Evolutionary conservation across 2,329 filamentous ascomycete genomes (phyloP).

Genomic region (Aspergillus intermedius): DNA sequence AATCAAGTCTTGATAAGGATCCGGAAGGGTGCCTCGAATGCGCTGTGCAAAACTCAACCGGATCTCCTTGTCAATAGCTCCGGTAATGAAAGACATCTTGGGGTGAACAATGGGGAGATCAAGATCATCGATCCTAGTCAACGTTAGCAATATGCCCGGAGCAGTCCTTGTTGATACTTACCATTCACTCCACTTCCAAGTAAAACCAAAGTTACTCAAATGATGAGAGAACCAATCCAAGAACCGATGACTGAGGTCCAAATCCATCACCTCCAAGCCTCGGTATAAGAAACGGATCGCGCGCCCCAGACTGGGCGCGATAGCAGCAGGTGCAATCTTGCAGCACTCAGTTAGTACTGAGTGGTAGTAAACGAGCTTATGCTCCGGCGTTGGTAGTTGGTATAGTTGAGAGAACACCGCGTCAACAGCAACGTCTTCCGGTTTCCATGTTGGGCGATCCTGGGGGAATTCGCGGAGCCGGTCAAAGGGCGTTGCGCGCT

Average conservation of each 20-base stretch:
- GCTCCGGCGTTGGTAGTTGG: constrained; percentile 76
- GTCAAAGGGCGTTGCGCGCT: constrained; percentile 88
- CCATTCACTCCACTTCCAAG: constrained; percentile 99
- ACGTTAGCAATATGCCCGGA: constrained; percentile 11
- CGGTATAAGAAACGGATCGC: constrained; percentile 89
- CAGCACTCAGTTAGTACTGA: constrained; percentile 90
- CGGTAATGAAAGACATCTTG: constrained; percentile 86
- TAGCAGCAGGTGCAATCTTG: constrained; percentile 92
- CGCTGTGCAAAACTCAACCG: constrained; percentile 91
- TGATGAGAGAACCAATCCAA: constrained; percentile 98
- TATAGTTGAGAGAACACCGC: constrained; percentile 94
- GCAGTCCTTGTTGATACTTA: constrained; percentile 28
- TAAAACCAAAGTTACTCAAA: constrained; percentile 97
- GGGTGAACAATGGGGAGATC: constrained; percentile 70
- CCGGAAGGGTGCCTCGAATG: constrained; percentile 86
- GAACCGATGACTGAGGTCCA: constrained; percentile 81
- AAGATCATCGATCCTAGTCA: constrained; percentile 66
- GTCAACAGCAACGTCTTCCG: constrained; percentile 95
- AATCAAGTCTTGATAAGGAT: constrained; percentile 74
- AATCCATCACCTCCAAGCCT: constrained; percentile 72
- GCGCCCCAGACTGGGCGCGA: constrained; percentile 85
- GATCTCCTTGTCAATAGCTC: constrained; percentile 92
- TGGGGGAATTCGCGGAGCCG: constrained; percentile 63
- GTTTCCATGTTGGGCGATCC: constrained; percentile 79
- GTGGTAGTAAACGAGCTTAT: constrained; percentile 96